Conservation (phyloP, 345 rosid species). For the Dimocarpus longan region DNA sequence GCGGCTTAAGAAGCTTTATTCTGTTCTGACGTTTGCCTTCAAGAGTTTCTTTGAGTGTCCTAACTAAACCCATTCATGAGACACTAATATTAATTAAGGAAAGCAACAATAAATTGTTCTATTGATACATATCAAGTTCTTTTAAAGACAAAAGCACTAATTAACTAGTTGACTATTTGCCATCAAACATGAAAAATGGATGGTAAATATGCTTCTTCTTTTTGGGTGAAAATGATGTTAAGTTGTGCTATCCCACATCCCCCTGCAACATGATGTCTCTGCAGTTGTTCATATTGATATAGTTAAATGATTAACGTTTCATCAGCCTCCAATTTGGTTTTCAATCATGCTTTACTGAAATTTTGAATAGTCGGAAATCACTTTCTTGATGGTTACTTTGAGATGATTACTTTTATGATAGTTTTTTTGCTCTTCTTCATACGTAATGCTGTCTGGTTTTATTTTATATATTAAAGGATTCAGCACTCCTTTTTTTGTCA, state of each 20-base stretch:
- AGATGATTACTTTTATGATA: background rate
- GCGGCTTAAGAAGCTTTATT: background rate
- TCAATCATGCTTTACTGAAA: too few species aligned
- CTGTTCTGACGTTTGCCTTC: background rate
- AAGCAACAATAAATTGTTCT: background rate
- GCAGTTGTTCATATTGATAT: too few species aligned
- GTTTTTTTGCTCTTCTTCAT: background rate
- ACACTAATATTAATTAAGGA: background rate
- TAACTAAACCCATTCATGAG: slow-evolving; percentile 4
- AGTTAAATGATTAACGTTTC: too few species aligned
- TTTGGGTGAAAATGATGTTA: background rate
- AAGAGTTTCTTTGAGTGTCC: background rate
- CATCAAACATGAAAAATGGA: background rate
- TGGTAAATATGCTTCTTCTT: background rate
- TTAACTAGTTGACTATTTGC: background rate
- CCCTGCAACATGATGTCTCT: too few species aligned
- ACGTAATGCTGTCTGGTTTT: background rate
- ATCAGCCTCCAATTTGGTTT: too few species aligned
- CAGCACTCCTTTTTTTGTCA: background rate
- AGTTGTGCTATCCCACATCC: background rate
- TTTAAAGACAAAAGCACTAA: background rate
- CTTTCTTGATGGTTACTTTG: background rate
- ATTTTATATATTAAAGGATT: background rate
- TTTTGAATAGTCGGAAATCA: too few species aligned
- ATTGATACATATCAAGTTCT: background rate